A percentile compares a stretch with the other conserved stretches of the same genome.
These are phyloP conservation scores for Rhizopogon vulgaris DNA, from an alignment of 768 basidiomycete genomes.

Conservation along the genomic window DNA sequence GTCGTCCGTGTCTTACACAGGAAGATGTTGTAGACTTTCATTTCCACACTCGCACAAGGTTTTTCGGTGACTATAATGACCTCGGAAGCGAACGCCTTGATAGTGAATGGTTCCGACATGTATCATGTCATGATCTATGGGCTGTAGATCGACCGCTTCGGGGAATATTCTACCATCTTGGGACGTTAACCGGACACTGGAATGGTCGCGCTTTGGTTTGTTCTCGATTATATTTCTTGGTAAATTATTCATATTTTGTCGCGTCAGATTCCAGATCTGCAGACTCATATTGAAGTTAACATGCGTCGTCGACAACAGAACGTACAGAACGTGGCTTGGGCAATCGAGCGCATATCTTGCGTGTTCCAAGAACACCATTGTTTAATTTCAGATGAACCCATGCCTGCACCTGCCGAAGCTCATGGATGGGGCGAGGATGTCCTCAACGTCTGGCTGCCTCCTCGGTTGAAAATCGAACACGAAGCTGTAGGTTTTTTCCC, in stretches of 20 bases:
- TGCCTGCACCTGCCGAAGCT: slow-evolving; percentile 28
- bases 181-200: slow-evolving; percentile 41
- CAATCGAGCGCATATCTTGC: slow-evolving; percentile 34
- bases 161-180: slow-evolving; percentile 37
- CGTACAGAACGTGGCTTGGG: slow-evolving; percentile 18
- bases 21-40: slow-evolving; percentile 38
- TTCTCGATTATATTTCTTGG: slow-evolving; percentile 5
- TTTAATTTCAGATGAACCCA: slow-evolving; percentile 30
- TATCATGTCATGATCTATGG: slow-evolving; percentile 35
- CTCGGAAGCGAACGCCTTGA: slow-evolving; percentile 30
- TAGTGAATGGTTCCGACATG: slow-evolving; percentile 43
- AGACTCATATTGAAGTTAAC: slow-evolving; percentile 18
- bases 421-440: slow-evolving; percentile 34
- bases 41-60: slow-evolving; percentile 27
- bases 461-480: slow-evolving; percentile 26
- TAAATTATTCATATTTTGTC: slow-evolving; percentile 4
- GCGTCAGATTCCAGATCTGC: slow-evolving; percentile 18
- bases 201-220: slow-evolving; percentile 41
- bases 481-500: slow-evolving; percentile 24
- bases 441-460: slow-evolving; percentile 45
- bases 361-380: slow-evolving; percentile 43
- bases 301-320: slow-evolving; percentile 14
- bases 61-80: slow-evolving; percentile 19
- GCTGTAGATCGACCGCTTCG: slow-evolving; percentile 29
- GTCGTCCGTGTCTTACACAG: slow-evolving; percentile 27